These are phyloP conservation scores for barrel medic (Medicago truncatula) DNA, from an alignment of 306 rosid genomes.

Conservation along the genomic window MtrunA17r5.0-ANR NC_053045.1:25278001-25278500, in stretches of 20 bases:
- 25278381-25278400: constrained; percentile 41
- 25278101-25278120: constrained; percentile 96
- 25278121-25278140: constrained; percentile 93
- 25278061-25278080: background rate
- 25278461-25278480: constrained; percentile 58
- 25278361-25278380: constrained; percentile 79
- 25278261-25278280: constrained; percentile 9
- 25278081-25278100: constrained; percentile 37
- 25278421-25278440: background rate
- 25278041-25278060: constrained; percentile 6
- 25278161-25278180: constrained; percentile 92
- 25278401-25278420: constrained; percentile 34
- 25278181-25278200: constrained; percentile 36
- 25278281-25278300: constrained; percentile 83
- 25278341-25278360: constrained; percentile 91
- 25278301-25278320: constrained; percentile 90
- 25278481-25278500: constrained; percentile 85
- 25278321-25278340: constrained; percentile 78
- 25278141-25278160: constrained; percentile 91
- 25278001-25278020: constrained; percentile 16
- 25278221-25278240: background rate
- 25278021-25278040: constrained; percentile 4
- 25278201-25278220: constrained; percentile 18
- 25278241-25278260: constrained; percentile 28
- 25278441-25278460: constrained; percentile 5